Conservation (phyloP, 164 flowering plant species). For the Litsea cubeba region DNA sequence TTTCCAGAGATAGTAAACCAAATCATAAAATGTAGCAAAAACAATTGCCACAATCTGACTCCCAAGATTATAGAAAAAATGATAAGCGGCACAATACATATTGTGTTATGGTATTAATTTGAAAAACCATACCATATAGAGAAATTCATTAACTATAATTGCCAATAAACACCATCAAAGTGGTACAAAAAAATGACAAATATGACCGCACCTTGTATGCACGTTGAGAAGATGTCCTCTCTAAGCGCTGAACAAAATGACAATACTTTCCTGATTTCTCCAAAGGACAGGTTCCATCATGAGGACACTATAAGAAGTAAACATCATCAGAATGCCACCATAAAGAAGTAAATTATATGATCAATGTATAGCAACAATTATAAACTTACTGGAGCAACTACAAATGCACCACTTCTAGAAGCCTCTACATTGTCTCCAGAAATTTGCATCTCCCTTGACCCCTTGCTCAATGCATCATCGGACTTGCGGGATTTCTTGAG, state of each 20-base stretch:
- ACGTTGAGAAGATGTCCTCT: constrained; percentile 90
- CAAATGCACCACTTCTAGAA: constrained; percentile 57
- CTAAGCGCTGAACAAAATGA: constrained; percentile 96
- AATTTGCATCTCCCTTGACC: constrained; percentile 31
- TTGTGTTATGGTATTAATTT: not conserved
- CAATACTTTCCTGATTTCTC: constrained; percentile 77
- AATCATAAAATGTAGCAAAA: not conserved
- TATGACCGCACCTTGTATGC: constrained; percentile 61
- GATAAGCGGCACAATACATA: not conserved
- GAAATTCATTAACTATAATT: not conserved
- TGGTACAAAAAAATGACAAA: not conserved
- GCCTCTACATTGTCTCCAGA: constrained; percentile 13
- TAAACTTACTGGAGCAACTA: constrained; percentile 95
- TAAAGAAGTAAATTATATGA: not conserved
- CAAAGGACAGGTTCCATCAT: constrained; percentile 93
- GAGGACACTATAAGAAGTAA: constrained; percentile 67
- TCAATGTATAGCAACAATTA: not conserved
- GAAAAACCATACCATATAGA: not conserved
- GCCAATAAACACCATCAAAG: not conserved
- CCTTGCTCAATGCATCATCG: constrained; percentile 19
- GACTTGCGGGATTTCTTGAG: constrained; percentile 65
- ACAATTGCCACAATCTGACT: not conserved
- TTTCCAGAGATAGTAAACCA: not conserved
- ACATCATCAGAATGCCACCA: constrained; percentile 1
- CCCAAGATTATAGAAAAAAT: not conserved